A percentile compares a stretch with the other conserved stretches of the same genome.
These are phyloP conservation scores for Cornus controversa DNA, from an alignment of 148 eudicot species.

Conservation along the genomic window DNA sequence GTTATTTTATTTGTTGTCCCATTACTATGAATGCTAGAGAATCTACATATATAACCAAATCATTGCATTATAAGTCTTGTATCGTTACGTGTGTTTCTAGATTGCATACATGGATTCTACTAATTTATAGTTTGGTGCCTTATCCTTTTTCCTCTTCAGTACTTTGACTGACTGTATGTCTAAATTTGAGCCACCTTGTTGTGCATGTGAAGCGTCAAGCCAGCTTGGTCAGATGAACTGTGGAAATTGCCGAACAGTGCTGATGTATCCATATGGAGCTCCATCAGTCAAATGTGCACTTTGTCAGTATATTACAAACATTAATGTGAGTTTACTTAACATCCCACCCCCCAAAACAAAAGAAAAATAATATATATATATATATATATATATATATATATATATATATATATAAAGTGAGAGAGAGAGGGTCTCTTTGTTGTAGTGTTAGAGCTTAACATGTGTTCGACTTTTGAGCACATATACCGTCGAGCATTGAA, in stretches of 20 bases:
- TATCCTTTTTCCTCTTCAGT: not conserved
- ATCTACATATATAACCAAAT: not conserved
- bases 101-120: too few relatives aligned
- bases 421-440: too few relatives aligned
- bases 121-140: not conserved
- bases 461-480: too few relatives aligned
- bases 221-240: conserved; percentile 76
- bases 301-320: conserved; percentile 76
- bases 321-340: conserved; percentile 51
- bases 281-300: conserved; percentile 92
- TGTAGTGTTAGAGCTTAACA: too few relatives aligned
- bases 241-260: conserved; percentile 69
- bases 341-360: too few relatives aligned
- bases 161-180: not conserved
- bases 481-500: too few relatives aligned
- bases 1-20: too few relatives aligned
- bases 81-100: too few relatives aligned
- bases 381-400: too few relatives aligned
- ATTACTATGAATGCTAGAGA: not conserved
- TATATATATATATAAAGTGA: too few relatives aligned
- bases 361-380: too few relatives aligned
- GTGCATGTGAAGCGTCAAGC: conserved; percentile 40
- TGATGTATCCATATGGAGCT: conserved; percentile 92
- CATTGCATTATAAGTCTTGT: too few relatives aligned
- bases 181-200: conserved; percentile 7